Evolutionary conservation across 2,329 filamentous ascomycete genomes (phyloP), one percentile per base, ranked within the genome.

Genomic region (Ophiostoma piceae): DNA sequence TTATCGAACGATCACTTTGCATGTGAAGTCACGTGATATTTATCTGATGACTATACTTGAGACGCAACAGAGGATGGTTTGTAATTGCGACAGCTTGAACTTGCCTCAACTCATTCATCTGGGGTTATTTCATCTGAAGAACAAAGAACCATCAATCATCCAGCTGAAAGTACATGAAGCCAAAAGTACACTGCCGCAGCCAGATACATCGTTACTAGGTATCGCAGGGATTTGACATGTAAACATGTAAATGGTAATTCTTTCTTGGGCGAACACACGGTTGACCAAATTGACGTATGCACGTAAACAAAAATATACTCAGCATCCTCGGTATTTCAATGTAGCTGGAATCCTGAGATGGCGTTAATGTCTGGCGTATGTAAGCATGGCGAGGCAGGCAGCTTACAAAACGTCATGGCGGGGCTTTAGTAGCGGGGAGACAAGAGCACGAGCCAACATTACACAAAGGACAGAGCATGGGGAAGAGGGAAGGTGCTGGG

Each of bases 331-430:
- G 26, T 29, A 29, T 29, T 29, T 29, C 2, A 29, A 29, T 29
- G 2, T 29, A 29, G 26, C 16, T 43, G 41, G 16, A 43, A 14
- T 43, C 41, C 4, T 14, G 41, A 43, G 6, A 37, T 39, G 37
- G 14, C 12, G 12, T 43, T 16, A 5, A 43, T 47, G 19, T 47
- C 19, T 9, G 43, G 43, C 43, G 43, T 47, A 47, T 47, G 43
- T 47, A 47, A 47, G 43, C 43, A 47, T 47, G 43, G 43, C 16
- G 16, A 43, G 41, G n/a, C 37, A 66, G 64, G 64, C 64, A 66
- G 64, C 64, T 66, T n/a, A 66, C 35, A 67, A 66, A 67, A 71
- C 67, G 70, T 71, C 70, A 71, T 71, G 67, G 70, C 54, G 67
- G 70, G 70, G 70, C 57, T 67, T 65, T 6, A 29, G 66, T 67